These are phyloP conservation scores for Canavalia ensiformis DNA, from an alignment of 306 rosid species.

Conservation along the genomic window DNA sequence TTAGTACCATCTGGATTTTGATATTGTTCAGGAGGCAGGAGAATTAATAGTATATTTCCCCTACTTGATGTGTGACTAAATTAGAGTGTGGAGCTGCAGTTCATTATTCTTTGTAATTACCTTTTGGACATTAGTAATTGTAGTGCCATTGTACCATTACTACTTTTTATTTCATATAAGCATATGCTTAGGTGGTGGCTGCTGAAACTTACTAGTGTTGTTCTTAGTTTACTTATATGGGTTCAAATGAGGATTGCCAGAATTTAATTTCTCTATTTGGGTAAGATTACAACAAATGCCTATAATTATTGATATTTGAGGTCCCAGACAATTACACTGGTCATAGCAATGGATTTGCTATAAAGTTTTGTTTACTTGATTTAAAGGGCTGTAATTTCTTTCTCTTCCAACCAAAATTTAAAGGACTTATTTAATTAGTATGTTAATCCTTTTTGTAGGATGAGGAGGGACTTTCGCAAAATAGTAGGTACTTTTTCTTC, in stretches of 20 bases:
- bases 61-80: constrained; percentile 6
- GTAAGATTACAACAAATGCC: constrained; percentile 28
- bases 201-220: constrained; percentile 13
- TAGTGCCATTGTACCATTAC: constrained; percentile 23
- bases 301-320: constrained; percentile 31
- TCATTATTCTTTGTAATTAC: constrained; percentile 14
- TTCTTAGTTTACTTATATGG: constrained; percentile 30
- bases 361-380: constrained; percentile 37
- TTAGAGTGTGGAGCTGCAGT: constrained; percentile 25
- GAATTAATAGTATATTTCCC: constrained; percentile 28
- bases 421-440: constrained; percentile 42
- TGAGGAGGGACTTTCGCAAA: constrained; percentile 68
- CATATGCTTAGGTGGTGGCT: constrained; percentile 30
- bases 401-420: constrained; percentile 12
- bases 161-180: constrained; percentile 25
- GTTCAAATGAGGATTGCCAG: constrained; percentile 39
- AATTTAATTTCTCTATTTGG: constrained; percentile 29
- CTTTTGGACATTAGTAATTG: constrained; percentile 22
- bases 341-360: constrained; percentile 24
- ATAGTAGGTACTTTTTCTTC: constrained; percentile 75
- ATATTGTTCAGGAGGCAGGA: constrained; percentile 39
- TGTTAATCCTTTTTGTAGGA: constrained; percentile 69
- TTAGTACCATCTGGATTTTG: constrained; percentile 30
- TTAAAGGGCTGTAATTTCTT: constrained; percentile 17
- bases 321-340: constrained; percentile 23